Evolutionary conservation across 257 asterid genomes (phyloP), one percentile per base, ranked within the genome.

Genomic region (Cordia subcordata): DNA sequence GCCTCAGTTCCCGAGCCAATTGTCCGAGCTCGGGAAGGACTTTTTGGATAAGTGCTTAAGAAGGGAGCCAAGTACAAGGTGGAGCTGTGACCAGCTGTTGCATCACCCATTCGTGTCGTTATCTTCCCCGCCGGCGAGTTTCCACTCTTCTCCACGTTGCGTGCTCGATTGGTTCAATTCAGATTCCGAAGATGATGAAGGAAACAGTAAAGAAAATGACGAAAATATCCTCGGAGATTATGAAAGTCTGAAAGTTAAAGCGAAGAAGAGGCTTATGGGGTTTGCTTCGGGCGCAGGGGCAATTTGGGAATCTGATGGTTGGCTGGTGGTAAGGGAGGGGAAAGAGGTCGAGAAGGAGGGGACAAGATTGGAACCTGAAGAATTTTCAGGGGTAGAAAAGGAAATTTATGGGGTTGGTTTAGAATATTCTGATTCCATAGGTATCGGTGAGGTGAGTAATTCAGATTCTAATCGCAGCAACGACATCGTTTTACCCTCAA

Each of bases 51-150:
- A 84, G 71, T 84, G 93, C 60, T 57, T 84, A 53, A 40, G 66
- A 20, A 62, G 85, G 61, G 88, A 79, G 22, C 53, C 57, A 20
- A 59, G 35, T 1, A 10, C 67, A 49, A 63, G 93, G 61, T 84
- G 93, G 93, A 79, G 80, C 75, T 81, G 85, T 61, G 93, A 84
- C 75, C 88, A 79, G 75, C 80, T 84, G 69, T 65, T 84, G 19
- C 61, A 35, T 32, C 93, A 84, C 35, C 93, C 93, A 5, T 84
- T 84, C 62, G 8, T 84, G n/a, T 50, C 81, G 6, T 39, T 50
- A 65, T 60, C 50, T 45, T 14, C 68, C 47, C 51, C 56, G 0
- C 69, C 54, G 9, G 40, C 53, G 13, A 55, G 44, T 11, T 10
- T 16, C 44, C 18, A 58, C 32, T 47, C 75, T 4, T 77, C 93